Evolutionary conservation across 805 yeast species (phyloP), one percentile per base, ranked within the genome.

Genomic region (Starmerella bacillaris): DNA sequence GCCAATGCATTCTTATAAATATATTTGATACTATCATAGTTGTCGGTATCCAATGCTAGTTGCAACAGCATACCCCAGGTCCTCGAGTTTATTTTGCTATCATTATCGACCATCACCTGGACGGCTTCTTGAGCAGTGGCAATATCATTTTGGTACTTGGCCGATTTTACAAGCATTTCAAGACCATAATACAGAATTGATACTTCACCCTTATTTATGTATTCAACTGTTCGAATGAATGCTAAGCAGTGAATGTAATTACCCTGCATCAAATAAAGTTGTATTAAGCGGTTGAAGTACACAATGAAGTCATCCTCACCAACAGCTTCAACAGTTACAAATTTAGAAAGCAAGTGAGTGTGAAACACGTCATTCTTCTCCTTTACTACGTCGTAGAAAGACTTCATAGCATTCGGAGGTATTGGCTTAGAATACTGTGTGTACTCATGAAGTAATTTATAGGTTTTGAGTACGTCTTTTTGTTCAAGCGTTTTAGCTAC

Each of bases 61-160:
- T 49, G 40, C 9, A 50, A 31, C 16, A 53, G 46, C 22, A 51
- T 24, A 4, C 56, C 59, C 56, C 57, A 54, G 1, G 54, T 47
- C 8, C 59, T 45, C 1, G 53, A 39, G 34, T 42, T 50, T 2
- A 54, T 45, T 6, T 37, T 24, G 2, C 44, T 35, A 33, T 39
- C 31, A 6, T 27, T 18, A 2, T 24, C 9, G 33, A 28, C 39
- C 36, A 55, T 37, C 12, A 38, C 29, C 34, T 45, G 41, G 31
- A 50, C 42, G 5, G 48, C 36, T 19, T 46, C 45, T 38, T 42
- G 33, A 4, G 52, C 50, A 24, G 46, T 42, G 14, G 49, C 58
- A 12, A 40, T 37, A 31, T 55, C 59, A 5, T 44, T 43, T 6
- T 38, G 35, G 30, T 42, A 44, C 24, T 49, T 41, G 7, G 53